A percentile compares a stretch with the other conserved stretches of the same genome.
phyloP scores from a whole-genome alignment of 352 stramenopile species.

The Phytophthora citrophthora region DNA sequence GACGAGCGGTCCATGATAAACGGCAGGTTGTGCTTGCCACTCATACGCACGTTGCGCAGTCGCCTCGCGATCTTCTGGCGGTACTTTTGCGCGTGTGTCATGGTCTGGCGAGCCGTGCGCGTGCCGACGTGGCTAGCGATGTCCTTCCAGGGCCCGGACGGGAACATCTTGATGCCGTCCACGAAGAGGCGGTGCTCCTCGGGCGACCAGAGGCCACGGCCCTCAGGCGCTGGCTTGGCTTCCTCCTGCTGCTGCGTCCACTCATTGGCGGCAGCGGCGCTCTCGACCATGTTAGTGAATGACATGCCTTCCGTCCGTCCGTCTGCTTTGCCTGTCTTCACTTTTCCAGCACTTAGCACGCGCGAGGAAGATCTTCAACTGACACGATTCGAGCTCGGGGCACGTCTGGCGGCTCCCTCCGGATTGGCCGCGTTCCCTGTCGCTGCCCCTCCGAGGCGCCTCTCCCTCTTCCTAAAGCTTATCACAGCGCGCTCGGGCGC shows the following conservation, averaged over 20 bases:
- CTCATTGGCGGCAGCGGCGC: slow-evolving; percentile 21
- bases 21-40: slow-evolving; percentile 65
- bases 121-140: slow-evolving; percentile 76
- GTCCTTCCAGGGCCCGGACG: slow-evolving; percentile 78
- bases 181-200: slow-evolving; percentile 82
- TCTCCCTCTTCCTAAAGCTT: slow-evolving; percentile 20
- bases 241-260: slow-evolving; percentile 40
- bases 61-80: slow-evolving; percentile 81
- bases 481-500: slow-evolving; percentile 21
- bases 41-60: slow-evolving; percentile 75
- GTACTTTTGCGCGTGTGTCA: slow-evolving; percentile 89
- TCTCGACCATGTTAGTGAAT: slow-evolving; percentile 43
- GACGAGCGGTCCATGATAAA: slow-evolving; percentile 75
- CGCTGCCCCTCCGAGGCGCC: slow-evolving; percentile 18
- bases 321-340: slow-evolving; percentile 1
- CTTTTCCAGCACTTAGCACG: slow-evolving; percentile 25
- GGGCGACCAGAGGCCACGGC: slow-evolving; percentile 73
- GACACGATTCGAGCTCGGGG: slow-evolving; percentile 26
- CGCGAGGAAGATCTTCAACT: slow-evolving; percentile 69
- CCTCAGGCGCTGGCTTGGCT: slow-evolving; percentile 48
- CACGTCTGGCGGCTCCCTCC: slow-evolving; percentile 21
- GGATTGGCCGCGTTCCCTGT: slow-evolving; percentile 26
- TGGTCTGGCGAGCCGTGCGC: slow-evolving; percentile 77
- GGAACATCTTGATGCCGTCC: slow-evolving; percentile 79
- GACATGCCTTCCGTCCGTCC: slow-evolving; percentile 29